phyloP scores from a whole-genome alignment of 1,139 yeast species.

The Debaryomyces sp. region DNA sequence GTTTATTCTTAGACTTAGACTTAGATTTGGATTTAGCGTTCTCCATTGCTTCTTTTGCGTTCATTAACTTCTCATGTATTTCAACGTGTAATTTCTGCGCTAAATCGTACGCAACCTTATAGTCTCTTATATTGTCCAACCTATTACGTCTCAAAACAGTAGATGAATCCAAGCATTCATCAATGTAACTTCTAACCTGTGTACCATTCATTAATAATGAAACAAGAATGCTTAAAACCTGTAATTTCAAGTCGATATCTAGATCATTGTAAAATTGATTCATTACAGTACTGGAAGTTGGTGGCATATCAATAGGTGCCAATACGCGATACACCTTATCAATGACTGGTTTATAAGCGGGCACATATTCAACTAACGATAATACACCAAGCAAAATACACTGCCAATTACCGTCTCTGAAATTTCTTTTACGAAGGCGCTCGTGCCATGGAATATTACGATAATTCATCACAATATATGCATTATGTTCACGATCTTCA shows the following conservation, averaged over 20 bases:
- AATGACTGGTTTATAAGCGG: slow-evolving; percentile 52
- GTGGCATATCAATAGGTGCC: slow-evolving; percentile 57
- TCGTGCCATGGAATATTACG: slow-evolving; percentile 76
- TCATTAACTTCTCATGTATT: slow-evolving; percentile 29
- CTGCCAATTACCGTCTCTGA: slow-evolving; percentile 87
- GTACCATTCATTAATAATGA: slow-evolving; percentile 61
- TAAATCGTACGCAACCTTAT: slow-evolving; percentile 51
- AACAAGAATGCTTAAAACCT: slow-evolving; percentile 57
- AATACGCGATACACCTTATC: slow-evolving; percentile 48
- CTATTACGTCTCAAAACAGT: slow-evolving; percentile 67
- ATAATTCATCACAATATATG: slow-evolving; percentile 60
- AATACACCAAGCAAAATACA: slow-evolving; percentile 73
- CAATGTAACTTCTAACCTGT: slow-evolving; percentile 65
- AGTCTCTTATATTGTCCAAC: slow-evolving; percentile 67
- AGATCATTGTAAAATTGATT: slow-evolving; percentile 53
- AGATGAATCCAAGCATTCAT: slow-evolving; percentile 66
- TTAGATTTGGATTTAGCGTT: slow-evolving; percentile 6
- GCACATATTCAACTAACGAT: slow-evolving; percentile 59
- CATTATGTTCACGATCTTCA: slow-evolving; percentile 43
- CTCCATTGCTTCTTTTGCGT: slow-evolving; percentile 7
- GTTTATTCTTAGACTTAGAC: slow-evolving; percentile 9
- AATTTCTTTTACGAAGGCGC: slow-evolving; percentile 70
- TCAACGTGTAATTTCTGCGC: slow-evolving; percentile 50
- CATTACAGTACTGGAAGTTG: slow-evolving; percentile 53
- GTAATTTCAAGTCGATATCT: slow-evolving; percentile 52